Base-by-base conservation (phyloP, 345 rosid genomes). In the Cardamine resedifolia region DNA sequence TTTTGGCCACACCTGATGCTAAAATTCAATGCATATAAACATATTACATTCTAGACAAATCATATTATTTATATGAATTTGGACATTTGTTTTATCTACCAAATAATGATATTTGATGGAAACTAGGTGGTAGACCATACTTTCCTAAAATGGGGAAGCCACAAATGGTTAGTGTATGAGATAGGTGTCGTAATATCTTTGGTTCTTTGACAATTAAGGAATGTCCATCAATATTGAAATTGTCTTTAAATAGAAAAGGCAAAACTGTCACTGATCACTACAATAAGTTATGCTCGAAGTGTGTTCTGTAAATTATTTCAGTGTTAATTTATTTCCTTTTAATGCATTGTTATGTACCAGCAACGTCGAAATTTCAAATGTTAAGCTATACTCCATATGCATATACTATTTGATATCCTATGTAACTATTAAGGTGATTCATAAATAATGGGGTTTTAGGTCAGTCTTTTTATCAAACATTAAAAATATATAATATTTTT, bases 161-260 rank as follows among this genome's bases (percentile, higher is more conserved):
- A 77, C 16, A 66, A 57, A 38, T 65, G 77, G 68, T 36, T 11
- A 53, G 61, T 67, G 57, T 58, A 23, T 10, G 70, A 71, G 62
- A 31, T 72, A 72, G 16, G 77, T 72, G 81, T 78, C 77, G 77
- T 6, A 11, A 60, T 43, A 66, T 61, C 70, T 26, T 58, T 72
- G 81, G 81, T 70, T 70, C 76, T 70, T 70, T 41, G 71, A 31
- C 66, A 76, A 48, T 57, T 64, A 47, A 26, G 67, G 76, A 70
- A 76, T 56, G 71, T 38, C 80, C 80, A 64, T 43, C 30, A n/a
- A 16, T 48, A 26, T 48, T 64, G 62, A 58, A 70, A 38, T 30
- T 76, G 23, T 16, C 80, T 70, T 53, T 10, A 64, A 64, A 70
- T 56, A 70, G 76, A 70, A 76, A 76, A 64, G 43, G 48, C 41